Evolutionary conservation across 257 asterid genomes (phyloP).

Genomic region (Phtheirospermum japonicum): DNA sequence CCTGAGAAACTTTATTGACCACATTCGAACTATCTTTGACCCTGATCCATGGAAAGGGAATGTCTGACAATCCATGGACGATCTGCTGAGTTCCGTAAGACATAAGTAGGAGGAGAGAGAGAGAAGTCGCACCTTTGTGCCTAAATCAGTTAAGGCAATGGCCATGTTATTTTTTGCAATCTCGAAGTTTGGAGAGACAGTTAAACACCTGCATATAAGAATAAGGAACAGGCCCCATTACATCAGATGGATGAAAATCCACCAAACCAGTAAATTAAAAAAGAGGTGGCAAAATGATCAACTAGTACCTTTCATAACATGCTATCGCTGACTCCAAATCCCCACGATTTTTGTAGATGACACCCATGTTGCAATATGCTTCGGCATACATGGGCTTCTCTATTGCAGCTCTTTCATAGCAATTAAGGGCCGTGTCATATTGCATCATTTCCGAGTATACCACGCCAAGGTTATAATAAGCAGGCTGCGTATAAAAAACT

Average conservation of each 20-base stretch:
- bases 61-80: constrained; percentile 10
- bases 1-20: background rate
- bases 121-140: constrained; percentile 77
- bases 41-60: background rate
- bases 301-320: constrained; percentile 84
- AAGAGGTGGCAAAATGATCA: constrained; percentile 13
- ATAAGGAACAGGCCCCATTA: constrained; percentile 20
- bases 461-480: constrained; percentile 97
- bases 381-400: constrained; percentile 99
- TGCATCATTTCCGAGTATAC: constrained; percentile 99
- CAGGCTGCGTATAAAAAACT: constrained; percentile 70
- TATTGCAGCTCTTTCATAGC: constrained; percentile 93
- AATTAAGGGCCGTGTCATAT: constrained; percentile 88
- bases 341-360: constrained; percentile 90
- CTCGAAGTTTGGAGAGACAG: constrained; percentile 98
- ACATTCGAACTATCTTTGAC: background rate
- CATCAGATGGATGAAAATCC: constrained; percentile 28
- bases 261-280: constrained; percentile 24
- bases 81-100: constrained; percentile 20
- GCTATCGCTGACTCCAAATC: constrained; percentile 97
- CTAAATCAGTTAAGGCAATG: constrained; percentile 96
- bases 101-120: constrained; percentile 14
- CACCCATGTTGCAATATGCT: constrained; percentile 99
- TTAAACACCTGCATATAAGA: constrained; percentile 66
- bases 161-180: constrained; percentile 99